A percentile compares a stretch with the other conserved stretches of the same genome.
Conservation (phyloP, 768 basidiomycete species). For the Rhodosporidiobolus sp. region DNA sequence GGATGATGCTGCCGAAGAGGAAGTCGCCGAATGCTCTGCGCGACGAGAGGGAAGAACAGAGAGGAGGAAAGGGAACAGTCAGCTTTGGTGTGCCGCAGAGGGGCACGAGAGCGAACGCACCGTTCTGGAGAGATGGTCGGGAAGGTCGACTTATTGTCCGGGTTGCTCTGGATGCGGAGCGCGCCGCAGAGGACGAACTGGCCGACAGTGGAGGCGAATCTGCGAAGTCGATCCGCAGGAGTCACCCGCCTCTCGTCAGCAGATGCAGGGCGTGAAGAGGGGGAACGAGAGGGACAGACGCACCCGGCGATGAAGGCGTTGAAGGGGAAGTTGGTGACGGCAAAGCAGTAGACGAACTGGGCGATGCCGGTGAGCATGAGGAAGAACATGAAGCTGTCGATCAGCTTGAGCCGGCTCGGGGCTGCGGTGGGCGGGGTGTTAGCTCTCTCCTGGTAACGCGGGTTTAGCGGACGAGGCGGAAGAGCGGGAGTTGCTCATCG, state of each 20-base stretch:
- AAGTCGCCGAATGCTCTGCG: conserved; percentile 94
- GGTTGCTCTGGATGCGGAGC: conserved; percentile 86
- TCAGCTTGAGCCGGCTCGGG: conserved; percentile 66
- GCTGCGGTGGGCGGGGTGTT: conserved; percentile 6
- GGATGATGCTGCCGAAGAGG: conserved; percentile 84
- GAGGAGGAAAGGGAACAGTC: neutral
- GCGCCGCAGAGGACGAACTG: conserved; percentile 96
- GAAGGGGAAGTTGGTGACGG: conserved; percentile 91
- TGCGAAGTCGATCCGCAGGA: conserved; percentile 45
- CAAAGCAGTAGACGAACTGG: conserved; percentile 87
- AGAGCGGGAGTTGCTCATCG: neutral
- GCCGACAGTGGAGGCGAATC: conserved; percentile 87
- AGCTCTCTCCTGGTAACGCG: no score
- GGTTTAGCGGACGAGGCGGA: no score
- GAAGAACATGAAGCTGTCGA: conserved; percentile 89
- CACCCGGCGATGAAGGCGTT: conserved; percentile 97
- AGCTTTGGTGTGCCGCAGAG: neutral
- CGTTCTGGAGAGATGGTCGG: conserved; percentile 84
- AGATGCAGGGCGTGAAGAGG: neutral
- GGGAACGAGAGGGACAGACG: conserved; percentile 45
- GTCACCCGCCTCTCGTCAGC: no score
- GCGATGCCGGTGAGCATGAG: conserved; percentile 82
- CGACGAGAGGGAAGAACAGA: no score
- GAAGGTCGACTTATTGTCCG: conserved; percentile 74
- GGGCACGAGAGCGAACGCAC: conserved; percentile 12